Evolutionary conservation across 2,329 filamentous ascomycete genomes (phyloP), one percentile per base, ranked within the genome.

Genomic region (Fusarium buharicum): DNA sequence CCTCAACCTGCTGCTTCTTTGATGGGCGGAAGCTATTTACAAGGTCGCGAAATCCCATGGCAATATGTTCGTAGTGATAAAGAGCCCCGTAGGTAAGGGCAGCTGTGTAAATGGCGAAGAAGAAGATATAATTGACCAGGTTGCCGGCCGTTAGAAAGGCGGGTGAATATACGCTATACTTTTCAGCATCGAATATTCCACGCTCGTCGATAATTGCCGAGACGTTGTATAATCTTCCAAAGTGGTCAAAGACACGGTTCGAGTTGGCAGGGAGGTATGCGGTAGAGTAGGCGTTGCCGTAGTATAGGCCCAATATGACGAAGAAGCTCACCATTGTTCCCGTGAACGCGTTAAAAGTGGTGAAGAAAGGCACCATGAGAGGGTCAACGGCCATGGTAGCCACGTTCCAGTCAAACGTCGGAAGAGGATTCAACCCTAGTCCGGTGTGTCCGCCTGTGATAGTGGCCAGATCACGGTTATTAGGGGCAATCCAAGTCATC

Each of bases 401-500:
- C n/a, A 77, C 55, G 48, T 78, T 80, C 79, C 78, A 81, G 64
- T 81, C 79, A 31, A 79, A 75, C 1, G 78, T 79, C 0, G 78
- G 74, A 4, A 75, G 55, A 1, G 76, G 76, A 55, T 79, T 79
- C 17, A 81, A 46, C 3, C 78, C 78, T 2, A 81, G 62, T 1
- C 78, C 79, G 13, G 70, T 74, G 4, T 69, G 64, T 28, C 73
- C 72, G 3, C 79, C 78, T 0, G 75, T 75, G 18, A 81, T 59
- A 18, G 73, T 69, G 34, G 72, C 72, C 16, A 81, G 63, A 39
- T 75, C 72, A 7, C 70, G 64, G 46, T 79, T 80, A 13, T 73
- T 61, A 0, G 82, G 82, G 0, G 78, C 73, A 47, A 85, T 84
- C 82, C 82, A 86, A 0, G 78, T 78, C 64, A 84, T 78, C 81